These are phyloP conservation scores for Beauveria sp. DNA, from an alignment of 2,329 filamentous ascomycete species.

Conservation along the genomic window DNA sequence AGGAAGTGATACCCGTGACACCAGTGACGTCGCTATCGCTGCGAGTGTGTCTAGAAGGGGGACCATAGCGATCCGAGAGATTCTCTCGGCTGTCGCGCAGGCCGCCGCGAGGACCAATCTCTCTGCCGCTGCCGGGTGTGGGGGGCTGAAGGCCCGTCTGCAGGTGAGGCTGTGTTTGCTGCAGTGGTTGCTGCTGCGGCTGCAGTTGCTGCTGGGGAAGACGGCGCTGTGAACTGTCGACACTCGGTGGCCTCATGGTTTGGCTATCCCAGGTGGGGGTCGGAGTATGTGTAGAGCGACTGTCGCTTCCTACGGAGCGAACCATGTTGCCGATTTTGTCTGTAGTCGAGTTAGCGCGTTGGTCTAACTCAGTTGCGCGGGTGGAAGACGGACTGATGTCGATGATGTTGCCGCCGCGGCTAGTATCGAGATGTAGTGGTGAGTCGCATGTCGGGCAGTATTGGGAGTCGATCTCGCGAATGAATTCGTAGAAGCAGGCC, in stretches of 20 bases:
- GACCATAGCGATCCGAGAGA: slow-evolving; percentile 36
- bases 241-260: slow-evolving; percentile 45
- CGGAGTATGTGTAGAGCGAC: slow-evolving; percentile 44
- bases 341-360: slow-evolving; percentile 32
- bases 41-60: slow-evolving; percentile 54
- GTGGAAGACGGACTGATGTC: slow-evolving; percentile 61
- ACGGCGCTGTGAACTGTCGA: slow-evolving; percentile 32
- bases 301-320: slow-evolving; percentile 64
- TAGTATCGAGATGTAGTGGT: slow-evolving; percentile 84
- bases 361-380: slow-evolving; percentile 15
- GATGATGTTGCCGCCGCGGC: slow-evolving; percentile 83
- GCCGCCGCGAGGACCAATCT: slow-evolving; percentile 31
- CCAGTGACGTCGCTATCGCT: slow-evolving; percentile 75
- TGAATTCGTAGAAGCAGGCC: slow-evolving; percentile 98
- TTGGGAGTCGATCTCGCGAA: slow-evolving; percentile 87
- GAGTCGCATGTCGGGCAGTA: slow-evolving; percentile 92
- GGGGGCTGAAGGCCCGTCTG: background rate
- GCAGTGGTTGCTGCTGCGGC: slow-evolving; percentile 23
- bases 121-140: slow-evolving; percentile 20
- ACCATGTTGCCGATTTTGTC: slow-evolving; percentile 95
- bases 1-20: slow-evolving; percentile 54
- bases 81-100: slow-evolving; percentile 44
- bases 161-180: slow-evolving; percentile 21
- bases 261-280: slow-evolving; percentile 65
- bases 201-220: slow-evolving; percentile 29